Evolutionary conservation across 148 eudicot species (phyloP).

Genomic region (Nyssa sinensis): DNA sequence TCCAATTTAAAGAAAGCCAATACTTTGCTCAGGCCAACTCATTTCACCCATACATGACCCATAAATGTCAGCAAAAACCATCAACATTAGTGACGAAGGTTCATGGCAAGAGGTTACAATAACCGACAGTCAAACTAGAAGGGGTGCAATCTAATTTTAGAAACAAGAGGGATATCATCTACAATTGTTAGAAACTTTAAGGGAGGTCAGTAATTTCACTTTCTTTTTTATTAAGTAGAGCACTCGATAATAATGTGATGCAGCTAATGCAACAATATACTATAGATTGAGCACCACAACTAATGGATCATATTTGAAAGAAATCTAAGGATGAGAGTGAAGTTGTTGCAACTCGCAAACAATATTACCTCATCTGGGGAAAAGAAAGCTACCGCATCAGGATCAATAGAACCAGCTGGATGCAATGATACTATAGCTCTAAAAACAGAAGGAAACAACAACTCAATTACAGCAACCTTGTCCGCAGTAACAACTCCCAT

Average conservation of each 20-base stretch:
- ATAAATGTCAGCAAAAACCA: too few species aligned
- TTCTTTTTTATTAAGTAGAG: too few species aligned
- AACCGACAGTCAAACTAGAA: too few species aligned
- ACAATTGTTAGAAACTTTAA: too few species aligned
- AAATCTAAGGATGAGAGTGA: not conserved
- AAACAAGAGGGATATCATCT: too few species aligned
- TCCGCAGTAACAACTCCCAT: conserved; percentile 38
- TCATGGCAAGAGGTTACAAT: too few species aligned
- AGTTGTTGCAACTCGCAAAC: not conserved
- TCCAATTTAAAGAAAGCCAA: not conserved
- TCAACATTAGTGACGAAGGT: too few species aligned
- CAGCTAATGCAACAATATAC: not conserved
- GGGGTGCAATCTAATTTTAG: too few species aligned
- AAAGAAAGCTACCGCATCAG: conserved; percentile 92
- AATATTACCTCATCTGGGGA: conserved; percentile 90
- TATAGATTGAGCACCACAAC: not conserved
- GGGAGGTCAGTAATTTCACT: too few species aligned
- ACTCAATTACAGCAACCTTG: conserved; percentile 72
- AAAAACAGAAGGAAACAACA: conserved; percentile 69
- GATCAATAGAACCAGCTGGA: conserved; percentile 81
- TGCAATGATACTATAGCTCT: conserved; percentile 88
- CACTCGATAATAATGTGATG: not conserved
- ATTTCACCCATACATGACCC: not conserved
- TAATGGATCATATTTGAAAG: not conserved
- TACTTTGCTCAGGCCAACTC: not conserved